phyloP scores from a whole-genome alignment of 805 yeast species.

The Hanseniaspora pseudoguilliermondii region DNA sequence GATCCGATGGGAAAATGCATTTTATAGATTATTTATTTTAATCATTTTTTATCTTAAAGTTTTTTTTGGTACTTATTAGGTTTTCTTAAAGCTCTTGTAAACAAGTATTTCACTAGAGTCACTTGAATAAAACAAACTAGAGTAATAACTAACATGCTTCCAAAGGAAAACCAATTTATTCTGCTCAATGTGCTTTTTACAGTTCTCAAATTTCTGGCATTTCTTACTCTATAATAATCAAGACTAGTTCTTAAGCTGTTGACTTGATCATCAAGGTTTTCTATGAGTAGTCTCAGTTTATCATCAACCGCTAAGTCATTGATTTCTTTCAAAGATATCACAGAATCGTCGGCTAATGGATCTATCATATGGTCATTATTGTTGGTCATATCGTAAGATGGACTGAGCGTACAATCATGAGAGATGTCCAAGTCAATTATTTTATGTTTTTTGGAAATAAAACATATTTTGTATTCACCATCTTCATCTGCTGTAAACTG shows the following conservation, averaged over 20 bases:
- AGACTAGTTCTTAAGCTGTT: slow-evolving; percentile 45
- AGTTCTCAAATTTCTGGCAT: slow-evolving; percentile 75
- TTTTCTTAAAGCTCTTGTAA: slow-evolving; percentile 59
- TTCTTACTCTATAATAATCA: slow-evolving; percentile 80
- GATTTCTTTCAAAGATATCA: slow-evolving; percentile 17
- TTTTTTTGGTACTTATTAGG: slow-evolving; percentile 20
- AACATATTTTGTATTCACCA: slow-evolving; percentile 85
- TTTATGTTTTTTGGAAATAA: slow-evolving; percentile 69
- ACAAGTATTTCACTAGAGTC: slow-evolving; percentile 52
- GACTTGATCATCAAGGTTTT: slow-evolving; percentile 44
- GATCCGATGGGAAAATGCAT: slow-evolving; percentile 48
- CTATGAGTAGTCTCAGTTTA: slow-evolving; percentile 21
- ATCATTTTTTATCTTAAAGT: background rate
- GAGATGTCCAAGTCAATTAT: slow-evolving; percentile 70
- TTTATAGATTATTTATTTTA: slow-evolving; percentile 33
- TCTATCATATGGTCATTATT: slow-evolving; percentile 6
- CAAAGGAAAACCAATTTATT: slow-evolving; percentile 52
- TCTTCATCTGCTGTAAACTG: slow-evolving; percentile 46
- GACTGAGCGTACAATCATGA: slow-evolving; percentile 22
- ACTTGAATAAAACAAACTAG: slow-evolving; percentile 58
- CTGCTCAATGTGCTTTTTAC: slow-evolving; percentile 53
- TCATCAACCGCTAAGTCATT: slow-evolving; percentile 16
- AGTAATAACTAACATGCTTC: slow-evolving; percentile 50
- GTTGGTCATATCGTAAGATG: slow-evolving; percentile 14
- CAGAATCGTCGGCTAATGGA: slow-evolving; percentile 12